Conservation (phyloP, 169 alveolate genomes). For the Eimeria nieschulzi region DNA sequence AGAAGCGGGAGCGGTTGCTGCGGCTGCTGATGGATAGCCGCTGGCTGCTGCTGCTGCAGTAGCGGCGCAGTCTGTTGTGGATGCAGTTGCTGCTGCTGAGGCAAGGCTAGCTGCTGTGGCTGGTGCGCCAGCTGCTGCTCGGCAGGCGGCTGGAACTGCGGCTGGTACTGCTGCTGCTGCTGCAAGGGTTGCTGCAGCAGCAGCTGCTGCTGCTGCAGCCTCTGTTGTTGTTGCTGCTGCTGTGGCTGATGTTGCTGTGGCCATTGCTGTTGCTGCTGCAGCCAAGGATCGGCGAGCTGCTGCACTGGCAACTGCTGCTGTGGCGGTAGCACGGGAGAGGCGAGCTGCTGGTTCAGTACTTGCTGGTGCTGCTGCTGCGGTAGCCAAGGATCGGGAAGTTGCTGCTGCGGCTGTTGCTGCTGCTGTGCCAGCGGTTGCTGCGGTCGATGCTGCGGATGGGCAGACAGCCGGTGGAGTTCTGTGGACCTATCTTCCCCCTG, state of each 20-base stretch:
- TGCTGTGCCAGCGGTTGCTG: not conserved
- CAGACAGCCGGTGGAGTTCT: not conserved
- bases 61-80: not conserved
- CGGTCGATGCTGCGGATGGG: not conserved
- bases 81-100: not conserved
- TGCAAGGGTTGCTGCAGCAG: constrained; percentile 35
- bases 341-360: not conserved
- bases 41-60: constrained; percentile 30
- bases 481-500: not conserved
- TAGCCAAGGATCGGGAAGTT: not conserved
- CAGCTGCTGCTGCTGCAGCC: constrained; percentile 15
- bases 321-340: not conserved
- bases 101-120: not conserved
- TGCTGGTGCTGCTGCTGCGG: constrained; percentile 20
- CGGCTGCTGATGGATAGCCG: not conserved
- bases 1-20: not conserved
- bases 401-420: constrained; percentile 36
- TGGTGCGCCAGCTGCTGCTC: constrained; percentile 1
- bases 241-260: not conserved
- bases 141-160: not conserved
- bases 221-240: not conserved
- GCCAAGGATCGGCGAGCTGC: constrained; percentile 14
- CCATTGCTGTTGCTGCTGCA: constrained; percentile 46
- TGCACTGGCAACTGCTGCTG: constrained; percentile 41
- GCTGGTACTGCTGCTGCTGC: not conserved